These are phyloP conservation scores for Bipolaris bicolor DNA, from an alignment of 2,329 filamentous ascomycete species.

Conservation along the genomic window DNA sequence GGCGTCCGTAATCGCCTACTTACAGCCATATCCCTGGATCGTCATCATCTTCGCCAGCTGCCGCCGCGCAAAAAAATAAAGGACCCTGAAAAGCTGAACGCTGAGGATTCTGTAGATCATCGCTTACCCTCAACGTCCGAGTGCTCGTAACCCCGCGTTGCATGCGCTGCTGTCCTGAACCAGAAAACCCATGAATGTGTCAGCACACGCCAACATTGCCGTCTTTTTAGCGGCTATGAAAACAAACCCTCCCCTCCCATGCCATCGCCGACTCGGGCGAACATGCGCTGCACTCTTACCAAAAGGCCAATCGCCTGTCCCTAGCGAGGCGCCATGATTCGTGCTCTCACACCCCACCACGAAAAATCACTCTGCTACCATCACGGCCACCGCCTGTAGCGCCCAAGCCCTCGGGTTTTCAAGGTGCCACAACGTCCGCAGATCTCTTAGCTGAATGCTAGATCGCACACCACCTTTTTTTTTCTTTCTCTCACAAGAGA, in stretches of 20 bases:
- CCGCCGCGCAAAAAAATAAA: conserved; percentile 2
- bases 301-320: not conserved
- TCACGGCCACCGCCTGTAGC: conserved; percentile 6
- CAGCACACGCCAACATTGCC: not conserved
- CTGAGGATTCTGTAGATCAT: conserved; percentile 23
- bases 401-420: conserved; percentile 9
- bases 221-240: not conserved
- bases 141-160: conserved; percentile 9
- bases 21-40: conserved; percentile 24
- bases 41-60: conserved; percentile 24
- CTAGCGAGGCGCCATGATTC: conserved; percentile 5
- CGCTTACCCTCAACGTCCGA: conserved; percentile 12
- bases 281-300: not conserved
- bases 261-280: not conserved
- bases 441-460: conserved; percentile 14
- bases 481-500: not conserved
- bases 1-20: conserved; percentile 23
- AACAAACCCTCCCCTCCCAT: not conserved
- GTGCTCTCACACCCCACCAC: conserved; percentile 6
- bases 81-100: conserved; percentile 26
- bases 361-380: conserved; percentile 2
- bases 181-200: not conserved
- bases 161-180: not conserved
- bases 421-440: conserved; percentile 14
- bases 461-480: conserved; percentile 15